These are phyloP conservation scores for Trametes villosa DNA, from an alignment of 768 basidiomycete species.

Conservation along the genomic window DNA sequence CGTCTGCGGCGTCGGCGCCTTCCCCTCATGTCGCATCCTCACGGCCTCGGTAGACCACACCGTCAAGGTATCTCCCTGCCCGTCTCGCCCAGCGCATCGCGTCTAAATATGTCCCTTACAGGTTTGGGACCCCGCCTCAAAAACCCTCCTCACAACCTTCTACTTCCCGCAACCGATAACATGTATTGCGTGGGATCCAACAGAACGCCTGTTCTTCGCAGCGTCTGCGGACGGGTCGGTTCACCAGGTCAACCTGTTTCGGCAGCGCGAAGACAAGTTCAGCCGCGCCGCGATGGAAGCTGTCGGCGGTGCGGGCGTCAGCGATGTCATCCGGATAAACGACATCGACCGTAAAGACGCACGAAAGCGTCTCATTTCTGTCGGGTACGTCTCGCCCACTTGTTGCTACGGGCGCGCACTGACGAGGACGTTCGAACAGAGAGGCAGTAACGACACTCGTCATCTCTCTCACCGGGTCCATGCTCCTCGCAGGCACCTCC, in stretches of 20 bases:
- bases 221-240: slow-evolving; percentile 76
- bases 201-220: slow-evolving; percentile 89
- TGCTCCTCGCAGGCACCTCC: slow-evolving; percentile 82
- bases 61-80: slow-evolving; percentile 67
- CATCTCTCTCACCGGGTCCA: slow-evolving; percentile 77
- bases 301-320: slow-evolving; percentile 72
- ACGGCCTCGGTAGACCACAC: slow-evolving; percentile 88
- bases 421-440: slow-evolving; percentile 41
- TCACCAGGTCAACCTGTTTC: slow-evolving; percentile 80
- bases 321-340: slow-evolving; percentile 72
- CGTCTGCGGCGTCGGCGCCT: slow-evolving; percentile 75
- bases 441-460: slow-evolving; percentile 73
- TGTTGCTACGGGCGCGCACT: neutral
- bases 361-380: slow-evolving; percentile 67
- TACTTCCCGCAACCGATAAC: slow-evolving; percentile 80
- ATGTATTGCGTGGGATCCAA: slow-evolving; percentile 75
- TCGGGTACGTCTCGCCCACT: slow-evolving; percentile 53
- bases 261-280: slow-evolving; percentile 58
- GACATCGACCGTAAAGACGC: slow-evolving; percentile 51
- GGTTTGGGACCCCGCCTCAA: slow-evolving; percentile 83
- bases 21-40: slow-evolving; percentile 76
- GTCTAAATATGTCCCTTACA: slow-evolving; percentile 33
- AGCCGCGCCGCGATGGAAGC: slow-evolving; percentile 63
- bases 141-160: slow-evolving; percentile 82
- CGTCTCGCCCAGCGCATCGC: neutral